phyloP scores from a whole-genome alignment of 768 basidiomycete species.

The Psilocybe tampanensis region DNA sequence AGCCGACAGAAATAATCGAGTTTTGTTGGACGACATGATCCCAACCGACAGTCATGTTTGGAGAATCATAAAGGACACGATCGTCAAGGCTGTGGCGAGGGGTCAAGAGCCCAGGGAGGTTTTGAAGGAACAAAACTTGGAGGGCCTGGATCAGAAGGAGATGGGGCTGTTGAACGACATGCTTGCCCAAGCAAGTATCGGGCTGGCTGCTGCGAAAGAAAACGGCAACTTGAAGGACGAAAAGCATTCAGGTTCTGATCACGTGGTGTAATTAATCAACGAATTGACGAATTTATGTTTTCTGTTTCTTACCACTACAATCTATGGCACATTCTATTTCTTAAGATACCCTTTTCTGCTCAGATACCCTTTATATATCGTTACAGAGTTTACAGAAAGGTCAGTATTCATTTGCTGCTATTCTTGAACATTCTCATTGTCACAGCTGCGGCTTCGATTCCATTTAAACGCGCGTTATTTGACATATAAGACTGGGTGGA shows the following conservation, averaged over 20 bases:
- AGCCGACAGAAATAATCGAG: not conserved
- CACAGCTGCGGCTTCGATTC: not conserved
- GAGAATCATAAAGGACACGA: not conserved
- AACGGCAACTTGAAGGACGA: not conserved
- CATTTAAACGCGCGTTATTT: not conserved
- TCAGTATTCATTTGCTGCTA: not conserved
- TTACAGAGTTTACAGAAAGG: too few species aligned
- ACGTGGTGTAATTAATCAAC: not conserved
- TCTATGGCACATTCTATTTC: too few species aligned
- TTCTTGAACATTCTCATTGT: not conserved
- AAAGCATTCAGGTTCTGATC: not conserved
- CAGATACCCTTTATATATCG: too few species aligned
- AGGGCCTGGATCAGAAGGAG: not conserved
- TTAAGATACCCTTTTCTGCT: too few species aligned
- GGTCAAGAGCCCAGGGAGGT: not conserved
- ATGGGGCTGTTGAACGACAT: slow-evolving; percentile 8
- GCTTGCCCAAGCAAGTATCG: slow-evolving; percentile 8
- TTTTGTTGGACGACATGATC: not conserved
- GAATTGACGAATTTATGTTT: too few species aligned
- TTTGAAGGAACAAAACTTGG: not conserved
- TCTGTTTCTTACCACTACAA: too few species aligned
- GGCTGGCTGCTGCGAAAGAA: slow-evolving; percentile 2
- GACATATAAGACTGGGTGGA: not conserved
- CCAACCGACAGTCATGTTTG: not conserved
- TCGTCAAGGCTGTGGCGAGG: not conserved